phyloP scores from a whole-genome alignment of 371 early-diverging fungal species.

The Mortierella sp. region DNA sequence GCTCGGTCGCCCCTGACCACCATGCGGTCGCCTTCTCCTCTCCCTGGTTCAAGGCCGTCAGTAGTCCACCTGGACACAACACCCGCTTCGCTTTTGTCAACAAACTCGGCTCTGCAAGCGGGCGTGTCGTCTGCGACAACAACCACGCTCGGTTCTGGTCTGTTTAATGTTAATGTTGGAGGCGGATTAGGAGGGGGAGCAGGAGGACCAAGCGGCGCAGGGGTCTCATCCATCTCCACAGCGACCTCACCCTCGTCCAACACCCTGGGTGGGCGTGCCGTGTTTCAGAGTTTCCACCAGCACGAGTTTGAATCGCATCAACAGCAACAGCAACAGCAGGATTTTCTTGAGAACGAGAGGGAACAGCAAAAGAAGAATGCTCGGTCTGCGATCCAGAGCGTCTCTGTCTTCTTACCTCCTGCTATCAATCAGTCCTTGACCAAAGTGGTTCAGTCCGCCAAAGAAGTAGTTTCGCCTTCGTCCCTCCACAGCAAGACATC shows the following conservation, averaged over 20 bases:
- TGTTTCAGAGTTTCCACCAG: constrained; percentile 25
- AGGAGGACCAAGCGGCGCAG: constrained; percentile 1
- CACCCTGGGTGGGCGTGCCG: constrained; percentile 37
- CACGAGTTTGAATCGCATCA: constrained; percentile 23
- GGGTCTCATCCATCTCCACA: constrained; percentile 24
- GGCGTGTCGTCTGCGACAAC: constrained; percentile 10
- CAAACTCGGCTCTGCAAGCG: constrained; percentile 13
- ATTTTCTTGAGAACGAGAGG: constrained; percentile 30
- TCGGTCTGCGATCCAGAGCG: constrained; percentile 32
- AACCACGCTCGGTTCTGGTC: constrained; percentile 16
- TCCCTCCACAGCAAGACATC: constrained; percentile 33
- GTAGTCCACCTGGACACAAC: constrained; percentile 6
- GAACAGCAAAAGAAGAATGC: constrained; percentile 52
- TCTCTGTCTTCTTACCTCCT: constrained; percentile 40
- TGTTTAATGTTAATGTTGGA: constrained; percentile 12
- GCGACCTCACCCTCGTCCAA: constrained; percentile 19
- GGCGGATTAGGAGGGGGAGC: constrained; percentile 2
- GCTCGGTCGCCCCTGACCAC: constrained; percentile 11
- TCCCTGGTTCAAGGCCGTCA: constrained; percentile 18
- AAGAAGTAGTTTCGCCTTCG: constrained; percentile 29
- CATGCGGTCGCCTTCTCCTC: constrained; percentile 27
- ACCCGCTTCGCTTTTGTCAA: background rate
- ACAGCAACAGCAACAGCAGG: constrained; percentile 24
- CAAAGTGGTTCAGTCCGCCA: constrained; percentile 50
- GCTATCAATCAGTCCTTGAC: constrained; percentile 36